A percentile compares a stretch with the other conserved stretches of the same genome.
Evolutionary conservation across 768 basidiomycete genomes (phyloP).

Genomic region (Russula dissimulans): DNA sequence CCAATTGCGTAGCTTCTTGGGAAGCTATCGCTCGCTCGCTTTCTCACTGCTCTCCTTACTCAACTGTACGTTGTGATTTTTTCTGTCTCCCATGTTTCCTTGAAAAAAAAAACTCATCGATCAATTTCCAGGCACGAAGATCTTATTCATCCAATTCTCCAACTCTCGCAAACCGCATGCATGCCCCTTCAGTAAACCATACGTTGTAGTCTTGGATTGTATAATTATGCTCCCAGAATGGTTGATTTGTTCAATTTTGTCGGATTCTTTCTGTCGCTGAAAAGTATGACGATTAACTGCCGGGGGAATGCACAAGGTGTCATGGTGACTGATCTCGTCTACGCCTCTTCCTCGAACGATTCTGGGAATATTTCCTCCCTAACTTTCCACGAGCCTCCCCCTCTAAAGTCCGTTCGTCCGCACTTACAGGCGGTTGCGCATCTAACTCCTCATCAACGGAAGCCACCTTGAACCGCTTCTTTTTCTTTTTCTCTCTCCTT

Average conservation of each 20-base stretch:
- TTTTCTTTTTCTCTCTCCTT: conserved; percentile 15
- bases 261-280: not conserved
- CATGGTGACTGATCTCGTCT: not conserved
- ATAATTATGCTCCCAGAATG: conserved; percentile 16
- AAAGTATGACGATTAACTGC: not conserved
- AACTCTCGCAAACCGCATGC: conserved; percentile 8
- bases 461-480: conserved; percentile 1
- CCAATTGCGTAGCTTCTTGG: conserved; percentile 6
- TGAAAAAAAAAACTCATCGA: not conserved
- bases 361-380: not conserved
- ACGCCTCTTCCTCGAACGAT: conserved; percentile 5
- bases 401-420: not conserved
- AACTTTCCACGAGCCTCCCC: not conserved
- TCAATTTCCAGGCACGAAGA: conserved; percentile 8
- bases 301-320: not conserved
- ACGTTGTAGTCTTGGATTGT: conserved; percentile 17
- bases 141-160: conserved; percentile 3
- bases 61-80: not conserved
- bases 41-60: conserved; percentile 9
- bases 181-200: conserved; percentile 11
- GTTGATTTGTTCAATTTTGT: conserved; percentile 4
- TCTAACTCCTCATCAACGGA: not conserved
- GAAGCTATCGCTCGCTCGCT: conserved; percentile 1
- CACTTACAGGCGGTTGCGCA: not conserved
- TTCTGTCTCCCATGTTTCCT: not conserved